Evolutionary conservation across 257 asterid species (phyloP), one percentile per base, ranked within the genome.

Genomic region (Capsicum rhomboideum): DNA sequence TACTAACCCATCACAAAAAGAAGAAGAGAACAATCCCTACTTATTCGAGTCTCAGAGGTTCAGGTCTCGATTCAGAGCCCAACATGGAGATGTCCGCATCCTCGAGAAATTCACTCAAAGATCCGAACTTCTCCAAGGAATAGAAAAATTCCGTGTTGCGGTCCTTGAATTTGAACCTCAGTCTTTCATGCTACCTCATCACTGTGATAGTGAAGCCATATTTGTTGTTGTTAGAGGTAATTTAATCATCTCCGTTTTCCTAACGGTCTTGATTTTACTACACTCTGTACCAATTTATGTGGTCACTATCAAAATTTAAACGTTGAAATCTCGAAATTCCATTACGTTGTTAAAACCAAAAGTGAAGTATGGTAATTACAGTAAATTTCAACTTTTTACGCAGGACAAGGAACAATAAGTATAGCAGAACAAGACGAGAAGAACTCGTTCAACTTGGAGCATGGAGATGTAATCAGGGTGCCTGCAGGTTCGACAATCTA

Each of bases 141-240:
- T 91, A 42, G 91, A 88, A 28, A 81, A 87, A 4, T 90, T 78
- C 42, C 88, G 94, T 2, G 56, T 91, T 5, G 84, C 86, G 0
- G 29, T 87, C 4, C 86, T 87, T 13, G 91, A 90, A 77, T 86
- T 90, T 4, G 85, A 90, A 16, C 91, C 92, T 10, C 82, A 64
- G 14, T 88, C 92, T 5, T 90, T 90, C 16, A 29, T 88, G 10
- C 37, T 91, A 52, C 91, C 94, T 74, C 90, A 91, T 87, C 94
- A 91, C 78, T 49, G 74, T 61, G 92, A 91, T 42, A 86, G 87
- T 53, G 92, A 91, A 50, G 34, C 83, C 1, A 12, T 90, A 11
- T 16, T 63, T 42, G 77, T 86, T 26, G 88, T 88, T 0, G 83
- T 82, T 63, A 44, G 82, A 78, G 82, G 82, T 82, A 28, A 40